Base-by-base conservation (phyloP, 1,139 yeast genomes). In the Candida sp. region DNA sequence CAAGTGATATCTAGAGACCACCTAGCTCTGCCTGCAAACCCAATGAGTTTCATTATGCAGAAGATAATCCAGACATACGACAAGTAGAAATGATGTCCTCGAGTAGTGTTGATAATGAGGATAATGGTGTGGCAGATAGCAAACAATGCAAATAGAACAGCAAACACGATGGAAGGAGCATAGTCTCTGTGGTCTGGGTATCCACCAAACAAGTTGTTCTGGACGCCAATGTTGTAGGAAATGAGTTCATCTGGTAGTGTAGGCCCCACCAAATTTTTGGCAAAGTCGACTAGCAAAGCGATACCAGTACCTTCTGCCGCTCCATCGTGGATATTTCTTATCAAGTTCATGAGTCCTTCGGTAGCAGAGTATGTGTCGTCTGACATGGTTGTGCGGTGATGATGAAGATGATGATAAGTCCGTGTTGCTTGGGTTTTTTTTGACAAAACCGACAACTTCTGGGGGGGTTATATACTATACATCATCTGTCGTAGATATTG, bases 81-180 rank as follows among this genome's bases (percentile, higher is more conserved):
- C 12, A 73, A 54, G 59, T 64, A 70, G 54, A 75, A 75, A 49
- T 66, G 59, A 56, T 75, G 80, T 7, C 75, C 70, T 42, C 80
- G 60, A 3, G 69, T 56, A n/a, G 52, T 53, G 54, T 75, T 75
- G 41, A 73, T 56, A 4, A 57, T 33, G 48, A 70, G 73, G 12
- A 75, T 60, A 2, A 49, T 35, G 5, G 66, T 51, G 51, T 75
- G 79, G 2, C 60, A 22, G 8, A 73, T 3, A 47, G 60, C 54
- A 2, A 73, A 43, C 1, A 73, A 34, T 1, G 56, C 67, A 53
- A 71, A 75, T 3, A 66, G 58, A 2, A 59, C 73, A 0, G 69
- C 61, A 56, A 74, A 74, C 5, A 72, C 59, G 9, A 65, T 60
- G 38, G 66, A 61, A 1, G 79, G 78, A 0, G 63, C 73, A 4